Evolutionary conservation across 2,329 filamentous ascomycete genomes (phyloP).

Genomic region (Fusarium succisae): DNA sequence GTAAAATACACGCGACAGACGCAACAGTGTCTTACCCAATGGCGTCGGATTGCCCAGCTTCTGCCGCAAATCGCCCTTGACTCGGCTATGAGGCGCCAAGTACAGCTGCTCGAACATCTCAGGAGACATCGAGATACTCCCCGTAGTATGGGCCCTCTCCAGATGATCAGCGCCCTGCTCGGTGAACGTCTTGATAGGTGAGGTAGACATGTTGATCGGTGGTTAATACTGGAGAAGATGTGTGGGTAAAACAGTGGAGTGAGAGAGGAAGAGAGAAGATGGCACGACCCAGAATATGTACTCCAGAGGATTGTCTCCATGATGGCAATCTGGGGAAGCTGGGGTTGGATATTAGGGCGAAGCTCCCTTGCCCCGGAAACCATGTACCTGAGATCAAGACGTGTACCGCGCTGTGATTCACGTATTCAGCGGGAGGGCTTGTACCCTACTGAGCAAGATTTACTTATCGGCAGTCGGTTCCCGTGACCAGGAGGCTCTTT

Average conservation of each 20-base stretch:
- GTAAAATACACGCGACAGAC: fast-evolving
- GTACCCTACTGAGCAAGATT: not conserved
- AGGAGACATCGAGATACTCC: not conserved
- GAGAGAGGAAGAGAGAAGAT: not conserved
- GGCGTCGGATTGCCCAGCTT: not conserved
- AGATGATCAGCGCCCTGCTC: not conserved
- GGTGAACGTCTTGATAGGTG: not conserved
- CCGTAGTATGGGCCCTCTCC: not conserved
- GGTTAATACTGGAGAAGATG: not conserved
- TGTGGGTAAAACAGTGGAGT: not conserved
- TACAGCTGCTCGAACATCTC: not conserved
- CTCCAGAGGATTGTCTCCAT: not conserved
- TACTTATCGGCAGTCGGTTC: not conserved
- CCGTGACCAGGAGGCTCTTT: not conserved
- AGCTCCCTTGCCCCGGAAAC: not conserved
- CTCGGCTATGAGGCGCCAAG: not conserved
- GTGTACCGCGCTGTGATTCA: not conserved
- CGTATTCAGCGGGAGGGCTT: fast-evolving
- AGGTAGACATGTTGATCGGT: not conserved
- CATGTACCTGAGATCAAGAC: not conserved
- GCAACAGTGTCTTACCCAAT: not conserved
- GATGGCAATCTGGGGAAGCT: not conserved
- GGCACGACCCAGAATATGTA: not conserved
- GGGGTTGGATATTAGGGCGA: not conserved
- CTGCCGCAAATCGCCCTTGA: not conserved